Evolutionary conservation across 768 basidiomycete species (phyloP).

Genomic region (Lentinula lateritia): DNA sequence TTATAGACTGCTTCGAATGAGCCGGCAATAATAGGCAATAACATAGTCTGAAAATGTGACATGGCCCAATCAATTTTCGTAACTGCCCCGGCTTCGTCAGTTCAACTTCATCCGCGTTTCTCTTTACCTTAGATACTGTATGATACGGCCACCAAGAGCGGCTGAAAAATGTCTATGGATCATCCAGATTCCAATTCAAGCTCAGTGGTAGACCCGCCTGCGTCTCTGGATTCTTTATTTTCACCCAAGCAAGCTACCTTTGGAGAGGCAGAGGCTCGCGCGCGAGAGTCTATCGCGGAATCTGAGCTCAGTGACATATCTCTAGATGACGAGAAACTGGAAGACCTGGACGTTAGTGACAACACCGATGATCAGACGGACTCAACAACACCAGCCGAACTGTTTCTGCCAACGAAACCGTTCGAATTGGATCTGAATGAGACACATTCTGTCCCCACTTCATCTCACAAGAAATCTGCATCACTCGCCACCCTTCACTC

Average conservation of each 20-base stretch:
- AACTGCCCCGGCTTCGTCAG: not conserved
- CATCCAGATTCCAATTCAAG: conserved; percentile 4
- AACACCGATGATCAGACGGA: not conserved
- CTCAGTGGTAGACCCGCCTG: conserved; percentile 9
- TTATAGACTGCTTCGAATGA: too few relatives aligned
- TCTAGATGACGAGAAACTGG: conserved; percentile 37
- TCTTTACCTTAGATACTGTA: not conserved
- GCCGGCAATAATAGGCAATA: too few relatives aligned
- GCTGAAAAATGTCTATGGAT: conserved; percentile 15
- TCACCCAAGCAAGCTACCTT: conserved; percentile 38
- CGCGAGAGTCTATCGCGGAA: conserved; percentile 40
- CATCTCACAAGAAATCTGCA: conserved; percentile 53
- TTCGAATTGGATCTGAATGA: not conserved
- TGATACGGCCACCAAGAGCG: not conserved
- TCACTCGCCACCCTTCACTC: conserved; percentile 58
- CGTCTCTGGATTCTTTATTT: conserved; percentile 41
- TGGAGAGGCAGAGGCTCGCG: conserved; percentile 14
- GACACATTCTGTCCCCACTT: not conserved
- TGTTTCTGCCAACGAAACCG: not conserved
- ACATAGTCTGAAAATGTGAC: not conserved
- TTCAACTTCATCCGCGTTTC: not conserved
- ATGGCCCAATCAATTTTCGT: not conserved
- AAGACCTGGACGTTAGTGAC: not conserved
- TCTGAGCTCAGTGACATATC: conserved; percentile 66
- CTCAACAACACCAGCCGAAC: not conserved